Percentiles rank a stretch among this genome's conserved stretches.
Conservation (phyloP, 768 basidiomycete genomes). For the Tephrocybe sp. region DNA sequence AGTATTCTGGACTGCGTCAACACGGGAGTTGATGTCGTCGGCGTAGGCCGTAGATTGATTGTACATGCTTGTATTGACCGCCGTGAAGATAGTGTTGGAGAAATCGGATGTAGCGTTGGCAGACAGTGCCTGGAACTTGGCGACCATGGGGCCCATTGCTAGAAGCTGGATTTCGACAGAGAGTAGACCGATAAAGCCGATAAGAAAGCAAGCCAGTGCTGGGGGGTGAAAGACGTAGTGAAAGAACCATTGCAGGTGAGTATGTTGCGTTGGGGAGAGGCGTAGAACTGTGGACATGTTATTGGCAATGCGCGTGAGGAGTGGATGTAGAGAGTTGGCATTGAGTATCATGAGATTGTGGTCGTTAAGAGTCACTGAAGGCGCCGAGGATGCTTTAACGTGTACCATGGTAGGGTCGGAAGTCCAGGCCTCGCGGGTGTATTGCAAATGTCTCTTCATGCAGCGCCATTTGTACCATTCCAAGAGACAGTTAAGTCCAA, state of each 20-base stretch:
- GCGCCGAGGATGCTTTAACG: slow-evolving; percentile 33
- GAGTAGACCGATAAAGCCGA: slow-evolving; percentile 89
- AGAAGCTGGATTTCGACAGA: slow-evolving; percentile 86
- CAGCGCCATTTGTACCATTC: slow-evolving; percentile 90
- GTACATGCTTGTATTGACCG: slow-evolving; percentile 82
- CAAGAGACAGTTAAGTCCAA: slow-evolving; percentile 71
- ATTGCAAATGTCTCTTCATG: slow-evolving; percentile 63
- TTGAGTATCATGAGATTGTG: slow-evolving; percentile 81
- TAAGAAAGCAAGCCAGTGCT: slow-evolving; percentile 86
- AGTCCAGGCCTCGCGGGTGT: slow-evolving; percentile 75
- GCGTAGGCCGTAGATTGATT: slow-evolving; percentile 82
- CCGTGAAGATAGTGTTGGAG: slow-evolving; percentile 66
- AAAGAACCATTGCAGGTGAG: slow-evolving; percentile 83
- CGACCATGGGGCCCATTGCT: slow-evolving; percentile 72
- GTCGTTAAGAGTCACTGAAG: slow-evolving; percentile 62
- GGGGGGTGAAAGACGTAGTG: slow-evolving; percentile 91
- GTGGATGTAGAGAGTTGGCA: slow-evolving; percentile 67
- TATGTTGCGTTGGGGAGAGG: slow-evolving; percentile 61
- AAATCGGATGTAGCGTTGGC: slow-evolving; percentile 63
- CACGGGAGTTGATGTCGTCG: slow-evolving; percentile 67
- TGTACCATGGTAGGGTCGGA: slow-evolving; percentile 67
- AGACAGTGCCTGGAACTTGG: slow-evolving; percentile 64
- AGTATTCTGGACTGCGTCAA: slow-evolving; percentile 67
- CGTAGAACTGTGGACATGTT: slow-evolving; percentile 48
- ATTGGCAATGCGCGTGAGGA: slow-evolving; percentile 67